phyloP scores from a whole-genome alignment of 352 stramenopile genomes.

The Globisporangium splendens region DNA sequence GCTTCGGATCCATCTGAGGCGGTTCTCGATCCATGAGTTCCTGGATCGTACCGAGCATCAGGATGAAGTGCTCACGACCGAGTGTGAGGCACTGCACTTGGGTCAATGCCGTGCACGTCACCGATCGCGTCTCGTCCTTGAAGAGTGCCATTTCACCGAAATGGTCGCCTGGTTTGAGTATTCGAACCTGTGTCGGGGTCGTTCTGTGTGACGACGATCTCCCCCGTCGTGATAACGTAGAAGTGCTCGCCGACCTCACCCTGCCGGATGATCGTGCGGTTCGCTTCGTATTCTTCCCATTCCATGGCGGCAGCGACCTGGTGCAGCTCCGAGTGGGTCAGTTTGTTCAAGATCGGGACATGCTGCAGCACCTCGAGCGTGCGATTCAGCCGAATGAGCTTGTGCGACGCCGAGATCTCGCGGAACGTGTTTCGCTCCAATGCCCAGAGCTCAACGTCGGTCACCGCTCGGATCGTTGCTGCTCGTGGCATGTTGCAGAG shows the following conservation, averaged over 20 bases:
- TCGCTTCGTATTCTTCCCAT: conserved; percentile 68
- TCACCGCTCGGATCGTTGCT: conserved; percentile 85
- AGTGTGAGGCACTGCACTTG: conserved; percentile 63
- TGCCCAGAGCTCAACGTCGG: conserved; percentile 60
- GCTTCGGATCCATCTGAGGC: conserved; percentile 14
- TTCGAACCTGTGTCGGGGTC: conserved; percentile 49
- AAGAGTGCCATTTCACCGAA: conserved; percentile 95
- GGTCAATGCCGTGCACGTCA: conserved; percentile 85
- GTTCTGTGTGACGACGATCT: conserved; percentile 65
- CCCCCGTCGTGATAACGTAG: conserved; percentile 74
- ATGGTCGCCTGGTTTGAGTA: conserved; percentile 77
- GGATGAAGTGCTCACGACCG: conserved; percentile 68
- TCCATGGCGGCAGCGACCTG: conserved; percentile 76
- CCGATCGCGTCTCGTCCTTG: conserved; percentile 88
- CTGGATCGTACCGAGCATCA: conserved; percentile 74
- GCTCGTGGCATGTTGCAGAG: conserved; percentile 96
- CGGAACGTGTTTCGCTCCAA: conserved; percentile 72
- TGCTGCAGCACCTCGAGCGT: conserved; percentile 51
- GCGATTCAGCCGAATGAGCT: conserved; percentile 58
- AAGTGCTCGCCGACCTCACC: conserved; percentile 76
- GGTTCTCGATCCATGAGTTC: conserved; percentile 76
- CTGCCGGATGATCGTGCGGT: conserved; percentile 59
- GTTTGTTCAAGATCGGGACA: conserved; percentile 63
- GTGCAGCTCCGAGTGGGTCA: conserved; percentile 61
- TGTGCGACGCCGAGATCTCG: conserved; percentile 73